These are phyloP conservation scores for Penicillium mononematosum DNA, from an alignment of 495 filamentous ascomycete genomes.

Conservation along the genomic window DNA sequence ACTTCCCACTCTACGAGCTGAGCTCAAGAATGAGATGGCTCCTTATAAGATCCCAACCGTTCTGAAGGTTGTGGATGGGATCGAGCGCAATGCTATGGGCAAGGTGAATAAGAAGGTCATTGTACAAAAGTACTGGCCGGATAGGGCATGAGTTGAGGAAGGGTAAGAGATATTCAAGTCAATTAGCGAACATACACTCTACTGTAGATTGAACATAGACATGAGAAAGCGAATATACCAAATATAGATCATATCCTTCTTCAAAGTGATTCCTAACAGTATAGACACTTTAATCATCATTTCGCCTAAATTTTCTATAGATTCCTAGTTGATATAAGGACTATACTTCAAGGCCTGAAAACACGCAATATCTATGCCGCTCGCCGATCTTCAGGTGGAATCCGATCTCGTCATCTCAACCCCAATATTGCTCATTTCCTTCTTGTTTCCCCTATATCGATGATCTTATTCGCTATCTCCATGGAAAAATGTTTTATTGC, in stretches of 20 bases:
- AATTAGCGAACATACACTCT: constrained; percentile 5
- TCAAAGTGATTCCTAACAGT: neutral
- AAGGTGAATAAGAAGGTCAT: constrained; percentile 50
- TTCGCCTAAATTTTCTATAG: no score
- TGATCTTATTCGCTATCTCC: neutral
- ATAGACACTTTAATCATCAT: neutral
- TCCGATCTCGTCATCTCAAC: constrained; percentile 14
- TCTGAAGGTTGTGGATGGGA: constrained; percentile 44
- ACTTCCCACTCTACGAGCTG: constrained; percentile 32
- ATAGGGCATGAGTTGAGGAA: constrained; percentile 13
- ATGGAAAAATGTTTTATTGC: neutral
- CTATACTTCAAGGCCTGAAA: no score
- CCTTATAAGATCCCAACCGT: constrained; percentile 51
- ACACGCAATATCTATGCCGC: no score
- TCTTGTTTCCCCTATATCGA: neutral
- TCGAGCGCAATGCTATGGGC: constrained; percentile 51
- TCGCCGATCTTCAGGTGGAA: neutral
- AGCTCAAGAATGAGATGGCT: constrained; percentile 44
- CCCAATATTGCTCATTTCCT: constrained; percentile 13
- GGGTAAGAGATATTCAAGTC: neutral
- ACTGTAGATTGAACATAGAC: neutral
- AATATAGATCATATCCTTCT: neutral
- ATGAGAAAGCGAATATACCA: neutral
- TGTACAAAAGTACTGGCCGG: constrained; percentile 47
- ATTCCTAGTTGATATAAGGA: no score